These are phyloP conservation scores for Cenococcum geophilum DNA, from an alignment of 495 filamentous ascomycete species.

Conservation along the genomic window DNA sequence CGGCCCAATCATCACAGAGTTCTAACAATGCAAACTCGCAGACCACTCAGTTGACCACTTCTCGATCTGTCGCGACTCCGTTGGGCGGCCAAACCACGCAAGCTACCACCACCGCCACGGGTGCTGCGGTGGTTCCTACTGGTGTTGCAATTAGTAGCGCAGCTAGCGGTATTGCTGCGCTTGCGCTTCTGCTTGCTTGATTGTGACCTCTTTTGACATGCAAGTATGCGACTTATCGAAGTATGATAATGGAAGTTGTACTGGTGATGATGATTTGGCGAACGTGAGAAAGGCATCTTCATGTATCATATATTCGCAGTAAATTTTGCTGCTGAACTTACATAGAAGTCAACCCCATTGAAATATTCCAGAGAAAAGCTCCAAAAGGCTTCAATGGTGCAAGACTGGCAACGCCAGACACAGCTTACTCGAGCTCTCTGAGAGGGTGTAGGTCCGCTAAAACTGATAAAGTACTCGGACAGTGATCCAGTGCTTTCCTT, in stretches of 20 bases:
- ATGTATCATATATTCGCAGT: background rate
- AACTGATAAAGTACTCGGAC: too few species aligned
- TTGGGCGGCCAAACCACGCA: background rate
- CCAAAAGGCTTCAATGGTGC: background rate
- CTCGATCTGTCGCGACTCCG: background rate
- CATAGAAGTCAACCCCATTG: background rate
- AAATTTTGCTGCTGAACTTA: background rate
- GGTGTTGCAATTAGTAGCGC: background rate
- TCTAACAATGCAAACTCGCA: background rate
- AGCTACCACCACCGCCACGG: background rate
- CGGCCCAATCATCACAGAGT: background rate
- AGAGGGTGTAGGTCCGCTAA: too few species aligned
- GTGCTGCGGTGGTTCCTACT: background rate
- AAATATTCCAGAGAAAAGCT: background rate
- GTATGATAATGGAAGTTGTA: background rate
- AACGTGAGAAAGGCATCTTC: background rate
- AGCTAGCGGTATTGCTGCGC: background rate
- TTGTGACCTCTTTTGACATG: background rate
- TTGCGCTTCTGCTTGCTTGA: background rate
- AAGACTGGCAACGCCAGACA: too few species aligned
- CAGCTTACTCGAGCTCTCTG: too few species aligned
- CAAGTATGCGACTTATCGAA: background rate
- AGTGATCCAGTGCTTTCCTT: too few species aligned
- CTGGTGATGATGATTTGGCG: background rate
- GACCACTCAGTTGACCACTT: background rate